Conservation (phyloP, 495 filamentous ascomycete genomes). For the Lineolata rhizophorae region DNA sequence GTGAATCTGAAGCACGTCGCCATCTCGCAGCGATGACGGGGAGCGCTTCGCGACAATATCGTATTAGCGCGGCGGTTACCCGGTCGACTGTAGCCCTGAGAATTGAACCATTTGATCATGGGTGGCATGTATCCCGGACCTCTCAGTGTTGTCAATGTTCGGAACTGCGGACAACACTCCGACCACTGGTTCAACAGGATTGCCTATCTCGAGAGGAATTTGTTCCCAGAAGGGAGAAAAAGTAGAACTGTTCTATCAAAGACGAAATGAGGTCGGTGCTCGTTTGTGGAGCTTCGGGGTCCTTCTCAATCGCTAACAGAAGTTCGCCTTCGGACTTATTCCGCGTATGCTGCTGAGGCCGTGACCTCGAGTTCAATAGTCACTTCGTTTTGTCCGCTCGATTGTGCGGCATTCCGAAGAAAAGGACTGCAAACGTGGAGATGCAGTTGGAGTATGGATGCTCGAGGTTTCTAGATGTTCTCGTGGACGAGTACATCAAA, state of each 20-base stretch:
- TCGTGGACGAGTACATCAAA: slow-evolving; percentile 2
- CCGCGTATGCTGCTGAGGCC: background rate
- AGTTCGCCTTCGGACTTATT: background rate
- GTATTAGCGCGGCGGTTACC: background rate
- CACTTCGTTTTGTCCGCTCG: background rate
- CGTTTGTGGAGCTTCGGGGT: background rate
- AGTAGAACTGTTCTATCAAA: background rate
- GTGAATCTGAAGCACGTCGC: background rate
- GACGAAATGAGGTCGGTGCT: background rate
- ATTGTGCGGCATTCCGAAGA: background rate
- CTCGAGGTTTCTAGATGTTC: background rate
- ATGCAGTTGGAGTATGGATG: background rate
- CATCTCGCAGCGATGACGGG: background rate
- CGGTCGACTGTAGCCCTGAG: background rate
- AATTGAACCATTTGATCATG: background rate
- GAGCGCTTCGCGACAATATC: background rate
- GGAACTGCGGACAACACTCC: background rate
- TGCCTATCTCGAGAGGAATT: background rate
- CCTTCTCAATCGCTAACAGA: background rate
- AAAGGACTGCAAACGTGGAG: background rate
- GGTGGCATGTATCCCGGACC: background rate
- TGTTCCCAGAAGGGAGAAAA: background rate
- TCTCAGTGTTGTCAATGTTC: background rate
- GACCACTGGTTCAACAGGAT: background rate
- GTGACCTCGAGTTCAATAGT: background rate